Percentiles rank a stretch among this genome's conserved stretches.
Conservation (phyloP, 1,284 basidiomycete species). For the Apiotrichum montevideense region DNA sequence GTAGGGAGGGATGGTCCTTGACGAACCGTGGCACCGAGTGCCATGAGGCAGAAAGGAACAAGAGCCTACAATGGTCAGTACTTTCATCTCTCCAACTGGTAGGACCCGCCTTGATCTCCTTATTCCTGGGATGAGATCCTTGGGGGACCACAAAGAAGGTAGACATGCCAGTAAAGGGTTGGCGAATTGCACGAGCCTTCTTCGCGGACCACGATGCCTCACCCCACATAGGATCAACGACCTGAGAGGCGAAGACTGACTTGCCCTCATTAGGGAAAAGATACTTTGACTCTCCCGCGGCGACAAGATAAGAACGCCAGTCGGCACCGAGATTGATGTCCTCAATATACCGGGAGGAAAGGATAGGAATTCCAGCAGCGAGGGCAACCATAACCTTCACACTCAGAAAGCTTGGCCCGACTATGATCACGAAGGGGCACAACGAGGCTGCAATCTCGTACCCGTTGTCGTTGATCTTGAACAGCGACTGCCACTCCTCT, state of each 20-base stretch:
- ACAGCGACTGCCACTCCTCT: conserved; percentile 62
- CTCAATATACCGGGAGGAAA: conserved; percentile 60
- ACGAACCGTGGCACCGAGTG: conserved; percentile 59
- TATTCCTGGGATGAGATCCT: conserved; percentile 5
- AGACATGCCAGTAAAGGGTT: conserved; percentile 24
- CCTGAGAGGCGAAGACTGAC: conserved; percentile 55
- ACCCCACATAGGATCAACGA: conserved; percentile 67
- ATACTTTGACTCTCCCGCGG: conserved; percentile 59
- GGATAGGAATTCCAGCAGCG: conserved; percentile 75
- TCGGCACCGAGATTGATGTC: conserved; percentile 50
- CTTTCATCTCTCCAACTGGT: no score
- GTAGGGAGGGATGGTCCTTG: conserved; percentile 39
- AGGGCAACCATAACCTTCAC: conserved; percentile 74
- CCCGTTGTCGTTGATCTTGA: conserved; percentile 33
- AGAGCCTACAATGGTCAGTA: conserved; percentile 33
- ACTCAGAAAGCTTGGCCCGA: conserved; percentile 64
- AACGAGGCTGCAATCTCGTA: not conserved
- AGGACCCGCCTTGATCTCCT: conserved; percentile 24
- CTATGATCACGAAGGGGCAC: conserved; percentile 58
- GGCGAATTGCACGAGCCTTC: conserved; percentile 49
- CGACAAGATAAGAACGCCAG: conserved; percentile 62
- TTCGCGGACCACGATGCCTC: conserved; percentile 47
- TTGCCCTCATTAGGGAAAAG: conserved; percentile 34
- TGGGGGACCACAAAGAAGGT: conserved; percentile 29
- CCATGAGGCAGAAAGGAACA: conserved; percentile 69